Evolutionary conservation across 2,329 filamentous ascomycete genomes (phyloP).

Genomic region (Monilinia fructigena): DNA sequence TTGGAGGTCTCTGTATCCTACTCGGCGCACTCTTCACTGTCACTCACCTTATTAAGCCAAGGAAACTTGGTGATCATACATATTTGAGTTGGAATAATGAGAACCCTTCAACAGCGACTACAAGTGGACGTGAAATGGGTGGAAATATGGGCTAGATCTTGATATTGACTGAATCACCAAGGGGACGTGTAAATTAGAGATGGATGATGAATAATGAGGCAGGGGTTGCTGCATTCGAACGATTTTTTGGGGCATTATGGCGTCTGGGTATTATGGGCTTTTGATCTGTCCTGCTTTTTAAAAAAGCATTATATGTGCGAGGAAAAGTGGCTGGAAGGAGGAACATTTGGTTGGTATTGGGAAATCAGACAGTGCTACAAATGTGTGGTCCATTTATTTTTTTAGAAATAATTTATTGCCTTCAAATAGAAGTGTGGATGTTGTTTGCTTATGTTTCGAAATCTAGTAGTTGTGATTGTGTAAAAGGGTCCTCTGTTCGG

Average conservation of each 20-base stretch:
- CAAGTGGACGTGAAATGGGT: constrained; percentile 53
- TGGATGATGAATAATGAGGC: constrained; percentile 13
- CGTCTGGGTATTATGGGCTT: constrained; percentile 17
- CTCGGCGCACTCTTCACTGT: constrained; percentile 85
- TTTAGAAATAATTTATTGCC: constrained; percentile 13
- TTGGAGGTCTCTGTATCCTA: constrained; percentile 88
- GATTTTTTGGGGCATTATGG: constrained; percentile 8
- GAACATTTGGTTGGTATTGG: neutral
- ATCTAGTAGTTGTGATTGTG: neutral
- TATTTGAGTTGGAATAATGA: constrained; percentile 95
- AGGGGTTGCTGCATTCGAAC: constrained; percentile 9
- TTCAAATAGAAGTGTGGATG: neutral
- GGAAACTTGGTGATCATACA: constrained; percentile 96
- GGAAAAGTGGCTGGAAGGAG: constrained; percentile 15
- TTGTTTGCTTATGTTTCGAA: no score
- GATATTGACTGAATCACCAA: neutral
- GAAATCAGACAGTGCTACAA: constrained; percentile 4
- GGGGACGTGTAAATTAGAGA: constrained; percentile 14
- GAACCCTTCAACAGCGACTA: constrained; percentile 53
- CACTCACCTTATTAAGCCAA: constrained; percentile 87
- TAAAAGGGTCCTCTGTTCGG: neutral
- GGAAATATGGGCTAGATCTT: constrained; percentile 15
- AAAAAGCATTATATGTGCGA: constrained; percentile 3
- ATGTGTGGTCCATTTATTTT: neutral
- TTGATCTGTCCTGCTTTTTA: constrained; percentile 8